Conservation (phyloP, 139 green algal genomes). For the Ettlia oleoabundans region DNA sequence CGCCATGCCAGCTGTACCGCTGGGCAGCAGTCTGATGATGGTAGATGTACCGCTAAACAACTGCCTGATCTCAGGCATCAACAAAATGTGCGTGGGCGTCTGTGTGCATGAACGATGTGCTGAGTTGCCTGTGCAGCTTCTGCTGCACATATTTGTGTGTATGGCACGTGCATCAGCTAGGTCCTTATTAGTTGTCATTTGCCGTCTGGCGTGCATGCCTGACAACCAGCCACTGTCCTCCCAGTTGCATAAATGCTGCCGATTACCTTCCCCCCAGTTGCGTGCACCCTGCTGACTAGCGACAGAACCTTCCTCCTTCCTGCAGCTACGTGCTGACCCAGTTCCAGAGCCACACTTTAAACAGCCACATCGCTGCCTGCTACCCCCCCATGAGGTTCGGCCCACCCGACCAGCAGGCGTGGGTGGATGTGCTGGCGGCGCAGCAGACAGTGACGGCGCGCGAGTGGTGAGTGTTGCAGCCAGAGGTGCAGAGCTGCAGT, state of each 20-base stretch:
- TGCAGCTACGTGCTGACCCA: slow-evolving; percentile 69
- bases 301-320: neutral
- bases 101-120: neutral
- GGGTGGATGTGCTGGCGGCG: slow-evolving; percentile 64
- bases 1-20: slow-evolving; percentile 62
- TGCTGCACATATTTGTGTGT: no score
- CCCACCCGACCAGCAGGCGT: slow-evolving; percentile 40
- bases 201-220: no score
- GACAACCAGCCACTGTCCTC: no score
- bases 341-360: slow-evolving; percentile 66
- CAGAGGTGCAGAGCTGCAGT: no score
- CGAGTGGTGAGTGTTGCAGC: slow-evolving; percentile 36
- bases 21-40: slow-evolving; percentile 56
- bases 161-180: no score
- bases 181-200: no score
- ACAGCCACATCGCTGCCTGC: slow-evolving; percentile 54
- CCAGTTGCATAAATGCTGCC: neutral
- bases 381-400: slow-evolving; percentile 64
- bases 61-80: slow-evolving; percentile 63
- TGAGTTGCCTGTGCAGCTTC: no score
- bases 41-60: slow-evolving; percentile 70
- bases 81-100: slow-evolving; percentile 55
- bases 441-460: slow-evolving; percentile 53
- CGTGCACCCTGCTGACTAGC: neutral
- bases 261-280: no score